A percentile compares a stretch with the other conserved stretches of the same genome.
These are phyloP conservation scores for Cokeromyces recurvatus DNA, from an alignment of 371 early-diverging fungal genomes.

Conservation along the genomic window DNA sequence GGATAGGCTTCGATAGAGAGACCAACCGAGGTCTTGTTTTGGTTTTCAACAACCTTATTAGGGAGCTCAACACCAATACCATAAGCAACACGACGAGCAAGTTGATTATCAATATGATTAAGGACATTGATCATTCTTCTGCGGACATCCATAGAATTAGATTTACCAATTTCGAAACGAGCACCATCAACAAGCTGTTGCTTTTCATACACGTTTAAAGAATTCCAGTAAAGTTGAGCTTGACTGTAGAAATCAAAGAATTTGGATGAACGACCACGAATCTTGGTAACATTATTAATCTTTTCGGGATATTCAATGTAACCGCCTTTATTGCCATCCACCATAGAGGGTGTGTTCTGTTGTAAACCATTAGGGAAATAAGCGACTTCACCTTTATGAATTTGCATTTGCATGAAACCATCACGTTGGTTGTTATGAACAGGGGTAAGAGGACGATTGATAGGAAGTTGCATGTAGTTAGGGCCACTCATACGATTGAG, in stretches of 20 bases:
- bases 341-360: conserved; percentile 15
- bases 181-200: conserved; percentile 35
- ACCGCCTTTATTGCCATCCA: conserved; percentile 7
- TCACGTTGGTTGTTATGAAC: conserved; percentile 53
- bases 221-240: conserved; percentile 40
- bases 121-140: conserved; percentile 29
- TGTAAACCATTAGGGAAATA: conserved; percentile 17
- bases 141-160: conserved; percentile 22
- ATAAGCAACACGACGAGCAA: conserved; percentile 37
- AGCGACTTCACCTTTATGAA: conserved; percentile 12
- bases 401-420: conserved; percentile 30
- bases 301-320: conserved; percentile 17
- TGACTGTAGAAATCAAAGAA: conserved; percentile 41
- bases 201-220: conserved; percentile 28
- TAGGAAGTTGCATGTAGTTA: conserved; percentile 51
- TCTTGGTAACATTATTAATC: conserved; percentile 9
- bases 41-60: conserved; percentile 19
- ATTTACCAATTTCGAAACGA: conserved; percentile 41
- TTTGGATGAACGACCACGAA: conserved; percentile 18
- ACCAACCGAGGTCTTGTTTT: conserved; percentile 14
- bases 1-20: conserved; percentile 33
- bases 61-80: conserved; percentile 28
- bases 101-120: conserved; percentile 35
- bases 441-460: conserved; percentile 39
- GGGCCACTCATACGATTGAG: conserved; percentile 40